Conservation (phyloP, 306 rosid genomes). For the Adenanthera pavonina region DNA sequence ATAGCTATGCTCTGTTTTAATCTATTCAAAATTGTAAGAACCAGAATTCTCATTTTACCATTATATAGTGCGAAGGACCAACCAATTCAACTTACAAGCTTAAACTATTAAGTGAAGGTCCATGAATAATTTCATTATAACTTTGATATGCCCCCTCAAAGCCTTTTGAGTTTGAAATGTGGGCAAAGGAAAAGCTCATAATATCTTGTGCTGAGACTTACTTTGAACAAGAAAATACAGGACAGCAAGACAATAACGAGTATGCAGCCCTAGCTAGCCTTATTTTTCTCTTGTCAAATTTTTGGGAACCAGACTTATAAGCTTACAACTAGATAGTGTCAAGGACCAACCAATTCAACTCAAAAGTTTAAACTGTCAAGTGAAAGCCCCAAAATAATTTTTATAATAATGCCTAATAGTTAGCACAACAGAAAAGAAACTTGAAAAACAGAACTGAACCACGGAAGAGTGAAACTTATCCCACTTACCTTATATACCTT, state of each 20-base stretch:
- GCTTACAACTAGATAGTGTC: constrained; percentile 1
- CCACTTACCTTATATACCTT: constrained; percentile 86
- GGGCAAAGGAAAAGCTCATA: neutral
- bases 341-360: no score
- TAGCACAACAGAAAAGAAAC: constrained; percentile 28
- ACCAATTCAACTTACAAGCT: neutral
- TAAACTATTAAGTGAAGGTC: neutral
- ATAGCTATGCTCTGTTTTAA: neutral
- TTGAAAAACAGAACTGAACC: neutral
- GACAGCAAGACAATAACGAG: neutral
- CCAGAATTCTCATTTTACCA: constrained; percentile 26
- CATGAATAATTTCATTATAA: neutral
- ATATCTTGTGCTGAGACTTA: neutral
- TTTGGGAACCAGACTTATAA: constrained; percentile 20
- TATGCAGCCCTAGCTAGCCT: neutral
- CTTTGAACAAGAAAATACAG: neutral
- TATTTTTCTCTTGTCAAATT: neutral
- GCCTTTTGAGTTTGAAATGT: neutral
- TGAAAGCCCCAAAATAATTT: neutral
- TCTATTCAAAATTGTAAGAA: constrained; percentile 5
- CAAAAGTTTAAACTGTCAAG: no score
- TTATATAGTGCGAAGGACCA: neutral
- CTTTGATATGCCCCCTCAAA: neutral
- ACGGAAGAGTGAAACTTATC: constrained; percentile 27
- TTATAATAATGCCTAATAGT: neutral